Evolutionary conservation across 495 filamentous ascomycete genomes (phyloP), one percentile per base, ranked within the genome.

Genomic region (Xylaria curta): DNA sequence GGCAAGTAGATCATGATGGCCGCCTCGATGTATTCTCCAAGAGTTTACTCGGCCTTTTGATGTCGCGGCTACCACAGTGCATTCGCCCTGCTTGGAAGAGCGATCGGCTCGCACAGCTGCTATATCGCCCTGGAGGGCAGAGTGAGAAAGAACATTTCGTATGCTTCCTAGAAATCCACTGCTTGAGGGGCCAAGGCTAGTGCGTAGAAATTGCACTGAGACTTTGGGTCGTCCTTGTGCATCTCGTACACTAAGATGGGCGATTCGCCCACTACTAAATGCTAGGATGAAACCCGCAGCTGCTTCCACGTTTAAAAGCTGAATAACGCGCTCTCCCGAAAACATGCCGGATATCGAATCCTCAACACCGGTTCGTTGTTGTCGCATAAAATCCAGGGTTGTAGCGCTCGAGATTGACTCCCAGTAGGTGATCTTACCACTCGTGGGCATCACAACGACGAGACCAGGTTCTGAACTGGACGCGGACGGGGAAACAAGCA

Each of bases 351-450:
- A 82, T 61, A 95, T 89, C 21, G 84, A 82, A 15, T 91, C 90
- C 74, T 97, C 91, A 2, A 97, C 87, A 21, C 94, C 92, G 72
- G 87, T 89, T 73, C 90, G 90, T 77, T 91, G 92, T 73, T 96
- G 91, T 60, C 91, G 88, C 58, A 92, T 89, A 36, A 94, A 87
- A 70, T 91, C 92, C 15, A 94, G 80, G 7, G 91, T 91, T 33
- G 93, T 89, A 33, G 93, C 94, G 80, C 89, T 92, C 24, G 94
- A 91, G 60, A 98, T 90, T 33, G 93, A 94, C 78, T 98, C 97
- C 95, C 95, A 99, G 80, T 95, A 99, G 46, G 91, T 89, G 59
- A 98, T 88, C 78, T 90, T 95, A 38, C 96, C 96, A 44, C 86
- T 94, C 21, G 87, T 87, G 1, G 94, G 94, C 81, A 93, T 91